Evolutionary conservation across 257 asterid species (phyloP).

Genomic region (Handroanthus guayacan): DNA sequence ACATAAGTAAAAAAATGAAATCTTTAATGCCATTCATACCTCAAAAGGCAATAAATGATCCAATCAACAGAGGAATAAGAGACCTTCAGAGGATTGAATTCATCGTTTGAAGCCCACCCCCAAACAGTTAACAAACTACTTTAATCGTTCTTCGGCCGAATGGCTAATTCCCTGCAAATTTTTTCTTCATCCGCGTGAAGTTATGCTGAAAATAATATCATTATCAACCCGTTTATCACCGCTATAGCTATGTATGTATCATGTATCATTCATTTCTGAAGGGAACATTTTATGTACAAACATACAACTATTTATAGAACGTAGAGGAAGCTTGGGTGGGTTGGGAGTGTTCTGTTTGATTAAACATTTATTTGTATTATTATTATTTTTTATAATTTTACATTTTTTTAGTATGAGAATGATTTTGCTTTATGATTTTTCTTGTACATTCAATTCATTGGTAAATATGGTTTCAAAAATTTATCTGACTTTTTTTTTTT

Average conservation of each 20-base stretch:
- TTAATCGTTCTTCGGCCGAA: neutral
- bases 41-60: slow-evolving; percentile 33
- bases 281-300: neutral
- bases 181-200: slow-evolving; percentile 53
- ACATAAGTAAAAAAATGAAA: neutral
- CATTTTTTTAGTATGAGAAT: no score
- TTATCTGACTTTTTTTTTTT: no score
- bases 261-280: slow-evolving; percentile 27
- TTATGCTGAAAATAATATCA: slow-evolving; percentile 25
- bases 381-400: no score
- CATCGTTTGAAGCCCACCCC: slow-evolving; percentile 36
- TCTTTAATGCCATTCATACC: neutral
- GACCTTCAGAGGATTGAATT: slow-evolving; percentile 53
- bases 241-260: neutral
- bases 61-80: slow-evolving; percentile 20
- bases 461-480: no score
- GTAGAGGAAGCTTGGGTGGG: neutral
- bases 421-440: no score
- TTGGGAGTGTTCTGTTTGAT: no score
- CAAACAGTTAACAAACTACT: slow-evolving; percentile 34
- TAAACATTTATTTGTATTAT: no score
- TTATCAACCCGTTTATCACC: slow-evolving; percentile 27
- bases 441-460: no score
- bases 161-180: slow-evolving; percentile 27
- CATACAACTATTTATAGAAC: neutral